phyloP scores from a whole-genome alignment of 805 yeast genomes.

The Candida ponderosae region DNA sequence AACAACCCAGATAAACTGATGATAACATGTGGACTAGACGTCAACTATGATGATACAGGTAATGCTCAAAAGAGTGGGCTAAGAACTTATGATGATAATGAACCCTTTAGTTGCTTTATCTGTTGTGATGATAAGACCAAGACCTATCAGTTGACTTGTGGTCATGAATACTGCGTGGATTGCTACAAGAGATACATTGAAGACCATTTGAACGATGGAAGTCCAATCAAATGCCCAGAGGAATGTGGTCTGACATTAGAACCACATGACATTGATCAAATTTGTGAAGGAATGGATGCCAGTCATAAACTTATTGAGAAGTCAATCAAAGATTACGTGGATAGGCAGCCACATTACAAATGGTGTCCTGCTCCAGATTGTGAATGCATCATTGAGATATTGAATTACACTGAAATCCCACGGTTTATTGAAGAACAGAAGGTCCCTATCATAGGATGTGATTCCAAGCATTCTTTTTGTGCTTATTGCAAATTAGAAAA shows the following conservation, averaged over 20 bases:
- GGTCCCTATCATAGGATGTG: constrained; percentile 70
- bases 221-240: constrained; percentile 59
- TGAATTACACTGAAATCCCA: constrained; percentile 7
- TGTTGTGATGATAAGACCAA: constrained; percentile 55
- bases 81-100: constrained; percentile 10
- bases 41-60: constrained; percentile 1
- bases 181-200: constrained; percentile 62
- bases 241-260: constrained; percentile 35
- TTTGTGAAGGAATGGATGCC: constrained; percentile 24
- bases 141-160: constrained; percentile 53
- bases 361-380: constrained; percentile 91
- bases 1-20: constrained; percentile 31
- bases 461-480: constrained; percentile 65
- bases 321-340: constrained; percentile 43
- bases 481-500: constrained; percentile 65
- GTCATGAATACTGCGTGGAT: constrained; percentile 58
- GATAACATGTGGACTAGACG: constrained; percentile 24
- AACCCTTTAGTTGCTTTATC: constrained; percentile 46
- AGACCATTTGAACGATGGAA: constrained; percentile 33
- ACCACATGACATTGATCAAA: constrained; percentile 31
- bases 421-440: constrained; percentile 1
- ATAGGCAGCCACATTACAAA: constrained; percentile 39
- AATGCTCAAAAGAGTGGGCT: not conserved
- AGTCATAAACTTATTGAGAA: constrained; percentile 23
- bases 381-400: constrained; percentile 39